A percentile compares a stretch with the other conserved stretches of the same genome.
Evolutionary conservation across 148 eudicot genomes (phyloP).

Genomic region (Amaranthus cruentus): DNA sequence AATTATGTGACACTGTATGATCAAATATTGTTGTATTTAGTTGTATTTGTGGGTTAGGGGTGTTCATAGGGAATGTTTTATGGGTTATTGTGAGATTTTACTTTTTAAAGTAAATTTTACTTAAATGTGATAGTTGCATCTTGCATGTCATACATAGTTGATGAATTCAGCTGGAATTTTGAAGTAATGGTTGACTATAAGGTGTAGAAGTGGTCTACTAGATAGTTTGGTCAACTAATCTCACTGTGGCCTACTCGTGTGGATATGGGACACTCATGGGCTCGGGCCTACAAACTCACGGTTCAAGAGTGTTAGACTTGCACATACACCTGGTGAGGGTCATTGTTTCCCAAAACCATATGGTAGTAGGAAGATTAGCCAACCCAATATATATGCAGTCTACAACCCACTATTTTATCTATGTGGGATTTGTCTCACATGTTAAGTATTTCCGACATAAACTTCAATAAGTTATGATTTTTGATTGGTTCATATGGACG

Average conservation of each 20-base stretch:
- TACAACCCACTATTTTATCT: too few species aligned
- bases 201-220: not conserved
- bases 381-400: too few species aligned
- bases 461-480: not conserved
- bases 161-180: slow-evolving; percentile 9
- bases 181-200: not conserved
- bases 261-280: too few species aligned
- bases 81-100: not conserved
- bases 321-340: too few species aligned
- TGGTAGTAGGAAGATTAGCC: too few species aligned
- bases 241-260: too few species aligned
- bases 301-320: too few species aligned
- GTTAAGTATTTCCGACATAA: not conserved
- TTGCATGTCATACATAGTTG: not conserved
- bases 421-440: too few species aligned
- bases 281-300: too few species aligned
- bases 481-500: not conserved
- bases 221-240: not conserved
- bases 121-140: not conserved
- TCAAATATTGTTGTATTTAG: not conserved
- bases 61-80: not conserved
- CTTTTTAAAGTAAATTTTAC: not conserved
- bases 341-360: too few species aligned
- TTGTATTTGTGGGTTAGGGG: not conserved
- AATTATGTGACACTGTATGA: not conserved